Evolutionary conservation across 2,329 filamentous ascomycete genomes (phyloP).

Genomic region (Colletotrichum orbiculare): DNA sequence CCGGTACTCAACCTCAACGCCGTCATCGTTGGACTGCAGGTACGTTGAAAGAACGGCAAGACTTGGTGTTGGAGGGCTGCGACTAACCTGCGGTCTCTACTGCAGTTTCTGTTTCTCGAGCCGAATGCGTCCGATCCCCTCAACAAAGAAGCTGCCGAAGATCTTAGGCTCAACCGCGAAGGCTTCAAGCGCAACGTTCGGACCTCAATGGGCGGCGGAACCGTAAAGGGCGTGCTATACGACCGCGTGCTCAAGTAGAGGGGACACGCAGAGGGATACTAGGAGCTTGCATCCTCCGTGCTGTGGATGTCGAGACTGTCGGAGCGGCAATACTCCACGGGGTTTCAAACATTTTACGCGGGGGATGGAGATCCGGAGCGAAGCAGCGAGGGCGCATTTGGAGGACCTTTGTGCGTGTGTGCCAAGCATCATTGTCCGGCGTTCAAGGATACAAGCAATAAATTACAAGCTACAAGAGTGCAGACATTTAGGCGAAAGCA

Average conservation of each 20-base stretch:
- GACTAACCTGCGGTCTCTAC: conserved; percentile 39
- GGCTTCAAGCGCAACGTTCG: conserved; percentile 92
- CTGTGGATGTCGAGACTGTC: too few species aligned
- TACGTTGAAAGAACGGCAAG: conserved; percentile 49
- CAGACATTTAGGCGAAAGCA: conserved; percentile 11
- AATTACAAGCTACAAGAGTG: conserved; percentile 24
- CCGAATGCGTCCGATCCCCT: conserved; percentile 97
- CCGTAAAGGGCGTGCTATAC: conserved; percentile 77
- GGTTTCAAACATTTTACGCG: too few species aligned
- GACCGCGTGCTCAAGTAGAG: conserved; percentile 79
- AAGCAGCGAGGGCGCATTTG: conserved; percentile 19
- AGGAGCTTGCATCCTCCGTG: too few species aligned
- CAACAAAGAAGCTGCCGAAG: conserved; percentile 97
- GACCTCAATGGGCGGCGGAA: conserved; percentile 83
- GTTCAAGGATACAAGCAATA: conserved; percentile 23
- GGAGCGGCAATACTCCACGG: too few species aligned
- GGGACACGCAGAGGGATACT: background rate
- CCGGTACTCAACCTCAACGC: conserved; percentile 96
- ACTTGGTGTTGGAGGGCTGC: background rate
- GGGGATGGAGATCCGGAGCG: background rate
- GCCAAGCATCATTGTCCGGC: conserved; percentile 35
- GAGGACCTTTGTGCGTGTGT: conserved; percentile 27
- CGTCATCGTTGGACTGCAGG: conserved; percentile 93
- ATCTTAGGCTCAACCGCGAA: conserved; percentile 86
- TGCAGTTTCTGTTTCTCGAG: conserved; percentile 94